Conservation (phyloP, 345 rosid species). For the Eutrema heterophyllum region DNA sequence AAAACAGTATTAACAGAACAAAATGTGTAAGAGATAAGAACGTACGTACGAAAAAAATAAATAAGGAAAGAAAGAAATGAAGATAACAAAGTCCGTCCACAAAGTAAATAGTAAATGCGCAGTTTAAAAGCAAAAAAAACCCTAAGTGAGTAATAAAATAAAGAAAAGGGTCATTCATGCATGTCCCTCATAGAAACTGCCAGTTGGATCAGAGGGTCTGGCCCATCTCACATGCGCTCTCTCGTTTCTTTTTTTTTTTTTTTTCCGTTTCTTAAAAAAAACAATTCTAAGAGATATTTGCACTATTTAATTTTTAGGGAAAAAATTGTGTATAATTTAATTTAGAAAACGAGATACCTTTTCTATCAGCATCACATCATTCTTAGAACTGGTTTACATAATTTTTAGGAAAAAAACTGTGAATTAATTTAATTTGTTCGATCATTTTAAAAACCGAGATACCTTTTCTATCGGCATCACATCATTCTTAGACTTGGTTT, state of each 20-base stretch:
- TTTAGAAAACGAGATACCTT: conserved; percentile 1
- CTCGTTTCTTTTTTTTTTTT: background rate
- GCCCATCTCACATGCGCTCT: conserved; percentile 36
- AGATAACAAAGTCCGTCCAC: background rate
- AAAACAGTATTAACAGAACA: background rate
- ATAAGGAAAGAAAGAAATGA: too few species aligned
- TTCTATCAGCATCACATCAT: conserved; percentile 31
- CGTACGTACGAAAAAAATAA: background rate
- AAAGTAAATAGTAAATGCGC: conserved; percentile 1
- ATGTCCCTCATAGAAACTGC: conserved; percentile 35
- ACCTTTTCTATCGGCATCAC: conserved; percentile 27
- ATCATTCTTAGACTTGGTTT: conserved; percentile 22
- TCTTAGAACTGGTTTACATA: background rate
- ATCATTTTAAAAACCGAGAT: background rate
- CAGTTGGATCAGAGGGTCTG: conserved; percentile 29
- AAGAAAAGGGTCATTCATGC: conserved; percentile 25
- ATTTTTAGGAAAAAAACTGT: background rate
- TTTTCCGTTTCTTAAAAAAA: background rate
- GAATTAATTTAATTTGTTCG: background rate
- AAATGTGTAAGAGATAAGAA: background rate
- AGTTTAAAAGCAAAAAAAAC: background rate
- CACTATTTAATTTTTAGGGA: background rate
- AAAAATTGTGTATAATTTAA: background rate
- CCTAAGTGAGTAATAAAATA: conserved; percentile 5
- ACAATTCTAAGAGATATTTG: background rate